These are phyloP conservation scores for Mrakia frigida DNA, from an alignment of 768 basidiomycete species.

Conservation along the genomic window DNA sequence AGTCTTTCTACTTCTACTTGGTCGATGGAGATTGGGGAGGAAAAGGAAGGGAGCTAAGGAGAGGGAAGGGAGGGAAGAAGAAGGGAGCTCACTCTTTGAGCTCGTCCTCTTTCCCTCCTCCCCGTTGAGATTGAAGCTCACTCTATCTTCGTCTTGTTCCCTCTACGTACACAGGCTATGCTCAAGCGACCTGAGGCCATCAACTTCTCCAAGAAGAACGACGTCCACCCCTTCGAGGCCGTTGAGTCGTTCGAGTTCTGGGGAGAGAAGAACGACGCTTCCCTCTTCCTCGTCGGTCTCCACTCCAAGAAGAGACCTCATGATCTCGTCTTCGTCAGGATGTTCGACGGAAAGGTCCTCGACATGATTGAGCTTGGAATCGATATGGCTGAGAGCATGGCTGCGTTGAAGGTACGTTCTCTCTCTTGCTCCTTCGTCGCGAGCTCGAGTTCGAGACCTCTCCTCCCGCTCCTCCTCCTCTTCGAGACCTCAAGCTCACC, in stretches of 20 bases:
- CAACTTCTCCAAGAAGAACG: constrained; percentile 90
- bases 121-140: not conserved
- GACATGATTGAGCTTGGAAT: constrained; percentile 96
- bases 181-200: constrained; percentile 87
- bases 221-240: constrained; percentile 83
- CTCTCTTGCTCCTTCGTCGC: not conserved
- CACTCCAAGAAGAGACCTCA: constrained; percentile 92
- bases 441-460: not conserved
- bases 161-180: constrained; percentile 60
- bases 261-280: constrained; percentile 88
- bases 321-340: constrained; percentile 74
- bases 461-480: not conserved
- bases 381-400: constrained; percentile 70
- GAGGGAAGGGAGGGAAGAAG: not conserved
- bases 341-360: constrained; percentile 75
- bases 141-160: not conserved
- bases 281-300: constrained; percentile 81
- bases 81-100: not conserved
- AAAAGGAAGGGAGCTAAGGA: not conserved
- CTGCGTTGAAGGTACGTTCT: constrained; percentile 68
- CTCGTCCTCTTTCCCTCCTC: not conserved
- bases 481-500: not conserved
- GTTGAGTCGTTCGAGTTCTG: constrained; percentile 78
- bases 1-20: constrained; percentile 42
- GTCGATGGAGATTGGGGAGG: not conserved